Evolutionary conservation across 1,139 yeast species (phyloP), one percentile per base, ranked within the genome.

Genomic region (Geotrichum europaeum): DNA sequence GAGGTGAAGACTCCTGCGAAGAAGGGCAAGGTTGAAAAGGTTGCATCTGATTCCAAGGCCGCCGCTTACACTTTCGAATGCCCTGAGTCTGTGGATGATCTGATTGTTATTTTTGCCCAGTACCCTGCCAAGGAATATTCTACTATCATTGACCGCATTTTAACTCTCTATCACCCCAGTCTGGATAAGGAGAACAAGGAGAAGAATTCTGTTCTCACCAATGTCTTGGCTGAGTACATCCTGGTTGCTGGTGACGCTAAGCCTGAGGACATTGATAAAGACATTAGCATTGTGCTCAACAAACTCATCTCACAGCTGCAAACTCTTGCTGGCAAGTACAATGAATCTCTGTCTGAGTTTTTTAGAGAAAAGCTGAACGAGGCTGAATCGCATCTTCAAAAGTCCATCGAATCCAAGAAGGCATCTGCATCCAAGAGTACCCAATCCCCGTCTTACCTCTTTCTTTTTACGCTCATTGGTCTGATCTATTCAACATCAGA

Each of bases 401-500:
- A 56, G 4, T 55, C 59, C 12, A 58, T 62, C 32, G 58, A 56
- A 40, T 55, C 61, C 12, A 51, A 34, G 20, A 58, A 58, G 49
- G 15, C 55, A 6, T 15, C 34, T 18, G 50, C 40, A 12, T 34
- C 40, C 20, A n/a, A 43, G 20, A 49, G 34, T 9, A 36, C 47
- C 40, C 50, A 40, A 25, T 34, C 54, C 3, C 64, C 64, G 4
- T 76, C 82, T 32, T 96, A 91, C 70, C 74, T 91, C 62, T 75
- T 89, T 5, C 81, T 86, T 63, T 89, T 87, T 69, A 79, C 84
- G 0, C 70, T 90, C 25, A 79, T 91, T 63, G 97, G 97, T 10
- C 77, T 81, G 60, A 72, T 92, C 12, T 95, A 88, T 70, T 91
- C 99, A 0, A 89, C 97, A 0, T 94, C 99, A 0, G 99, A 95